Conservation (phyloP, 1,139 yeast species). For the Zygosaccharomyces pseudobailii region DNA sequence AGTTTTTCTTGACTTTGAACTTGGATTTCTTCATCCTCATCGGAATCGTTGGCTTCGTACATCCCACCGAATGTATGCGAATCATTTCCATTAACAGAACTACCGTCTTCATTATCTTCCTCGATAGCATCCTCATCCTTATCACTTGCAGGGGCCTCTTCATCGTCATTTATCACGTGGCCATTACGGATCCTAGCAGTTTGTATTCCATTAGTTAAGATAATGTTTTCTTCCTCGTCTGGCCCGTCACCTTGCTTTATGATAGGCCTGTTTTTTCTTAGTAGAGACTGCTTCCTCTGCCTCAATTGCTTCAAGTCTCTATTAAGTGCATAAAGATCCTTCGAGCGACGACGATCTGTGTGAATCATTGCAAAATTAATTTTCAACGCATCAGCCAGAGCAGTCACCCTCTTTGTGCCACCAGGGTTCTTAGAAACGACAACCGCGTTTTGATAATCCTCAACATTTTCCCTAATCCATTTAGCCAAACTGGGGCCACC, state of each 20-base stretch:
- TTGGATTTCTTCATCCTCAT: conserved; percentile 73
- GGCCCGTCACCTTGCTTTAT: conserved; percentile 44
- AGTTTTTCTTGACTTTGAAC: conserved; percentile 71
- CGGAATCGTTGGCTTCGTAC: conserved; percentile 77
- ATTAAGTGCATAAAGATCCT: conserved; percentile 54
- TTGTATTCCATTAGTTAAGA: conserved; percentile 75
- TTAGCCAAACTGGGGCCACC: conserved; percentile 96
- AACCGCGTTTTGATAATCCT: conserved; percentile 76
- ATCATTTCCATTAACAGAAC: conserved; percentile 26
- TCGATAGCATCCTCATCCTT: conserved; percentile 40
- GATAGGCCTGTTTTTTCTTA: conserved; percentile 35
- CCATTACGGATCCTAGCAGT: conserved; percentile 96
- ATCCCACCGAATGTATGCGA: conserved; percentile 71
- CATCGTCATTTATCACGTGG: conserved; percentile 94
- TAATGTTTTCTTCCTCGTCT: conserved; percentile 63
- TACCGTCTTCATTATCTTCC: conserved; percentile 35
- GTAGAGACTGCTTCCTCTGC: conserved; percentile 38
- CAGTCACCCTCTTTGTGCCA: conserved; percentile 96
- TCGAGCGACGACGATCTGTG: conserved; percentile 90
- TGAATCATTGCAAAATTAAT: conserved; percentile 98
- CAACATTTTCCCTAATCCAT: conserved; percentile 91
- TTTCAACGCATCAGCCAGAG: conserved; percentile 90
- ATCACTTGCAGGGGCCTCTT: conserved; percentile 57
- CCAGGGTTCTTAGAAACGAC: conserved; percentile 96
- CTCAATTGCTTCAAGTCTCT: conserved; percentile 32